Evolutionary conservation across 1,139 yeast genomes (phyloP).

Genomic region (Suhomyces ambrosiae): DNA sequence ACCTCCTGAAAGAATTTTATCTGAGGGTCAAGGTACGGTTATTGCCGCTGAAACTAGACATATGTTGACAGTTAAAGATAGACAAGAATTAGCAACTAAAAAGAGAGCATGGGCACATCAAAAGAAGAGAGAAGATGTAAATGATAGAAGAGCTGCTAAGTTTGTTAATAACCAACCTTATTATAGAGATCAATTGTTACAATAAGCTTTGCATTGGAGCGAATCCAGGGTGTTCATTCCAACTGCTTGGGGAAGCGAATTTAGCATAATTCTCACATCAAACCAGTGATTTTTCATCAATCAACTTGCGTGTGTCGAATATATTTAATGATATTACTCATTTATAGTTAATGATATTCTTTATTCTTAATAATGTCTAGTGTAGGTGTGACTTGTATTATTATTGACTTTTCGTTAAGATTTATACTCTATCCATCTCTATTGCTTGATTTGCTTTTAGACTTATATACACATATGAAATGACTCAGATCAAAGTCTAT

Average conservation of each 20-base stretch:
- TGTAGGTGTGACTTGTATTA: too few relatives aligned
- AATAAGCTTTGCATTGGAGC: too few relatives aligned
- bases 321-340: neutral
- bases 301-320: too few relatives aligned
- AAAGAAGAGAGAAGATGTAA: constrained; percentile 63
- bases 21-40: constrained; percentile 93
- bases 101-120: constrained; percentile 80
- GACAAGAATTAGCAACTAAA: constrained; percentile 57
- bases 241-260: neutral
- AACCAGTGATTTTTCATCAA: too few relatives aligned
- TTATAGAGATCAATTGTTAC: constrained; percentile 87
- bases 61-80: constrained; percentile 54
- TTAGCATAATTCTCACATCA: neutral
- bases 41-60: constrained; percentile 90
- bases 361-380: neutral
- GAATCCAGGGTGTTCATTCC: neutral
- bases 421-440: too few relatives aligned
- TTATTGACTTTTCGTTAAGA: too few relatives aligned
- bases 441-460: too few relatives aligned
- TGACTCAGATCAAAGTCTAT: too few relatives aligned
- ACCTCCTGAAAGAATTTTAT: constrained; percentile 68
- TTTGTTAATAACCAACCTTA: constrained; percentile 87
- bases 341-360: neutral
- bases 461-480: too few relatives aligned
- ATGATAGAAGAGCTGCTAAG: constrained; percentile 79